Base-by-base conservation (phyloP, 192 early-diverging fungal species). In the Podila verticillata region DNA sequence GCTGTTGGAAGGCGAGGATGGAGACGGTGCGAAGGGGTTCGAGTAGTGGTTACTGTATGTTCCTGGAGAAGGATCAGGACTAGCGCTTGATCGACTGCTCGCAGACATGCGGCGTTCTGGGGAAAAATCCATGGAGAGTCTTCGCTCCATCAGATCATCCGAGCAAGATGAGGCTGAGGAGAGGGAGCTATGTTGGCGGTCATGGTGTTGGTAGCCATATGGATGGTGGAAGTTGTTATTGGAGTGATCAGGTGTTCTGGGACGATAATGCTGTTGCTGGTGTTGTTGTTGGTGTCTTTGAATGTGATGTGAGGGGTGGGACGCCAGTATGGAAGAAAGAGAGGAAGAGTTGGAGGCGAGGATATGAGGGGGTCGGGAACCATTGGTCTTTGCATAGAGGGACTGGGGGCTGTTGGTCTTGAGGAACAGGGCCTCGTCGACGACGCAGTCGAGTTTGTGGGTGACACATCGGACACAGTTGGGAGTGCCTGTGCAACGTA, bases 351-450 rank as follows among this genome's bases (percentile, higher is more conserved):
- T 44, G 39, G 39, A 17, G 12, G 39, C 17, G 39, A 44, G 39
- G 2, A 13, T 44, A 3, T 44, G 39, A 15, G 13, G 39, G 4
- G 39, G 39, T 10, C 39, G 39, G 39, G 13, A 44, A 2, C 39
- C 39, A 15, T 44, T 10, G 39, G 17, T 47, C 47, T 67, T 67
- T 7, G 39, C 35, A 26, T 64, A 62, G 39, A 72, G 69, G 19
- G 61, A 68, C 31, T 61, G 54, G 15, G 70, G 77, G 44, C 61
- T 68, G 48, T 80, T 80, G 0, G 77, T 80, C 70, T 80, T 80
- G 24, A 80, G 70, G 77, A 80, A 80, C 13, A 80, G 36, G 66
- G 56, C 66, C 34, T 80, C 77, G 56, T 80, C 77, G 51, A 80
- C 77, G 13, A 80, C 70, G 29, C 77, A 80, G 9, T 80, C 70